Percentiles rank a stretch among this genome's conserved stretches.
Evolutionary conservation across 2,329 filamentous ascomycete genomes (phyloP).

Genomic region (Xylariaceae sp.): DNA sequence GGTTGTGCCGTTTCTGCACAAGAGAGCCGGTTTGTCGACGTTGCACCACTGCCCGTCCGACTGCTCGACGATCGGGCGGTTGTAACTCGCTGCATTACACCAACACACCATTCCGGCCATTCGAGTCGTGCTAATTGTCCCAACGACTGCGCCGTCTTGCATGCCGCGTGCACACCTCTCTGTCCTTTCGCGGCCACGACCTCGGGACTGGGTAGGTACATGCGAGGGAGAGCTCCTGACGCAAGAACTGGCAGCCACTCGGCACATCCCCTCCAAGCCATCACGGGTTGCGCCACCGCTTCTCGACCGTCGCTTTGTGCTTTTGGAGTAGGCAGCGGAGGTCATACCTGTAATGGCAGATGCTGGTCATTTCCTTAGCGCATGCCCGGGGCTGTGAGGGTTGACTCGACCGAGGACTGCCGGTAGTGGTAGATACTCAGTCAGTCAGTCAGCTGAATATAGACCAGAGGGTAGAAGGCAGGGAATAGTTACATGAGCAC

Average conservation of each 20-base stretch:
- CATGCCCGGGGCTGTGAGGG: not conserved
- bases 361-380: conserved; percentile 3
- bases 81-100: conserved; percentile 5
- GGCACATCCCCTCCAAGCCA: conserved; percentile 1
- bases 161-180: conserved; percentile 1
- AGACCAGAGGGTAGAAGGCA: not conserved
- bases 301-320: not conserved
- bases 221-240: conserved; percentile 7
- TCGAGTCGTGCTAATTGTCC: conserved; percentile 3
- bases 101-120: not conserved
- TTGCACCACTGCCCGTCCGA: not conserved
- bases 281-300: conserved; percentile 5
- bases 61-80: not conserved
- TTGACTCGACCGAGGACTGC: conserved; percentile 3
- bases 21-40: not conserved
- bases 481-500: not conserved
- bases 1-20: not conserved
- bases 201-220: not conserved
- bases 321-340: not conserved
- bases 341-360: not conserved
- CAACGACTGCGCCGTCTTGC: conserved; percentile 8
- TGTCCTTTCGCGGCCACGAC: not conserved
- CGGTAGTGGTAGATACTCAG: no score
- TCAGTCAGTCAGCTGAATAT: no score
- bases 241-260: not conserved